Conservation (phyloP, 228 moss, liverwort and hornwort species). For the Sphagnum magellanicum region DNA sequence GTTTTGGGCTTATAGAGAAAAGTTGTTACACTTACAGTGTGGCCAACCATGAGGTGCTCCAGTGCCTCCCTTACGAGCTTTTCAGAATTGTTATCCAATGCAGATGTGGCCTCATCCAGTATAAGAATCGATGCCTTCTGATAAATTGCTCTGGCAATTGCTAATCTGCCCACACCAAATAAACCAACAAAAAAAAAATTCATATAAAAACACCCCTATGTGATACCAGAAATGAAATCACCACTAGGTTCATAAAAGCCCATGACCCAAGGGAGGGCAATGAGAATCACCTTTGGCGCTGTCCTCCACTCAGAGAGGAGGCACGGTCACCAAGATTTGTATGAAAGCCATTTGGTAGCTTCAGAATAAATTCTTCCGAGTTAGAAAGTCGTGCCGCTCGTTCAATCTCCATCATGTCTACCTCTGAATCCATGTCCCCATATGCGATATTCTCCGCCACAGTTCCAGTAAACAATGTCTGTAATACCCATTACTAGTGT, state of each 20-base stretch:
- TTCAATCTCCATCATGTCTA: conserved; percentile 61
- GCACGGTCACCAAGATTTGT: conserved; percentile 92
- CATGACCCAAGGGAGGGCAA: background rate
- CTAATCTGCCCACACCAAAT: conserved; percentile 52
- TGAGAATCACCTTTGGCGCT: conserved; percentile 67
- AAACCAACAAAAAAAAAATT: background rate
- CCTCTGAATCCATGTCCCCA: conserved; percentile 47
- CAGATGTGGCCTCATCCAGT: conserved; percentile 93
- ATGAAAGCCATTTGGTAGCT: conserved; percentile 66
- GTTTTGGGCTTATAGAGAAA: no score
- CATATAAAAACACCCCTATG: background rate
- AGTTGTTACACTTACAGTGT: conserved; percentile 51
- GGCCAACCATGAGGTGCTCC: conserved; percentile 70
- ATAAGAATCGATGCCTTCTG: conserved; percentile 87
- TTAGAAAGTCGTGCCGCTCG: conserved; percentile 78
- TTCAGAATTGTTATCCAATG: conserved; percentile 94
- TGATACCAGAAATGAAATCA: background rate
- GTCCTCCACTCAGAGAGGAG: conserved; percentile 87
- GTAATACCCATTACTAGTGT: conserved; percentile 12
- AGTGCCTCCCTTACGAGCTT: conserved; percentile 82
- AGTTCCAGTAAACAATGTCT: conserved; percentile 93
- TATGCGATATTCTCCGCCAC: conserved; percentile 98
- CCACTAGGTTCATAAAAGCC: background rate
- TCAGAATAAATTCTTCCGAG: conserved; percentile 79
- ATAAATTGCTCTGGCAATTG: conserved; percentile 93